A percentile compares a stretch with the other conserved stretches of the same genome.
Evolutionary conservation across 2,329 filamentous ascomycete species (phyloP).

Genomic region (Calonectria pauciramosa): DNA sequence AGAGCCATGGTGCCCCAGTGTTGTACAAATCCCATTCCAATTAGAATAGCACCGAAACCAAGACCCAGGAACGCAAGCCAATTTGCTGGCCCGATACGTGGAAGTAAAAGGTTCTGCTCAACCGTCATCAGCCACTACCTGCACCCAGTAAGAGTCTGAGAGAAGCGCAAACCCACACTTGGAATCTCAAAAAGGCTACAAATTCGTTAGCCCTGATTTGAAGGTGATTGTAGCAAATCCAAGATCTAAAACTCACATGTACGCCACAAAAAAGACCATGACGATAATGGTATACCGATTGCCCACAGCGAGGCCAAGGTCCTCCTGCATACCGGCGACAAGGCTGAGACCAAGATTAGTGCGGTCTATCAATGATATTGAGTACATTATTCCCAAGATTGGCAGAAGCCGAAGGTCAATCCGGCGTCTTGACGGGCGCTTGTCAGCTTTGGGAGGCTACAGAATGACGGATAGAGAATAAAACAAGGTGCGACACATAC

Average conservation of each 20-base stretch:
- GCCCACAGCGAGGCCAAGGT: constrained; percentile 11
- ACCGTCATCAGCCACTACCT: not conserved
- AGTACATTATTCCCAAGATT: constrained; percentile 22
- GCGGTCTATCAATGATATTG: constrained; percentile 16
- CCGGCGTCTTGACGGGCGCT: not conserved
- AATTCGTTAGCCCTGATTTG: not conserved
- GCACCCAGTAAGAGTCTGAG: not conserved
- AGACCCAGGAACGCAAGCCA: not conserved
- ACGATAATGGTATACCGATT: constrained; percentile 17
- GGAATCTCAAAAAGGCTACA: not conserved
- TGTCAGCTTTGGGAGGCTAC: not conserved
- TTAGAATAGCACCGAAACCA: not conserved
- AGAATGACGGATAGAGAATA: not conserved
- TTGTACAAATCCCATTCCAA: constrained; percentile 28
- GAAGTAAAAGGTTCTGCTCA: not conserved
- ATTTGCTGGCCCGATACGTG: not conserved
- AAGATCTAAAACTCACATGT: not conserved
- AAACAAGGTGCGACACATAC: too few species aligned
- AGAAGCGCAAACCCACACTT: not conserved
- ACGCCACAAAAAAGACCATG: constrained; percentile 18
- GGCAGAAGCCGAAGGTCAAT: constrained; percentile 15
- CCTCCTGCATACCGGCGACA: constrained; percentile 18
- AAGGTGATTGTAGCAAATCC: not conserved
- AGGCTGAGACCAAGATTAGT: constrained; percentile 8
- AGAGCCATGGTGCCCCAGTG: constrained; percentile 23